These are phyloP conservation scores for Patellifolia procumbens DNA, from an alignment of 179 eudicot genomes.

Conservation along the genomic window DNA sequence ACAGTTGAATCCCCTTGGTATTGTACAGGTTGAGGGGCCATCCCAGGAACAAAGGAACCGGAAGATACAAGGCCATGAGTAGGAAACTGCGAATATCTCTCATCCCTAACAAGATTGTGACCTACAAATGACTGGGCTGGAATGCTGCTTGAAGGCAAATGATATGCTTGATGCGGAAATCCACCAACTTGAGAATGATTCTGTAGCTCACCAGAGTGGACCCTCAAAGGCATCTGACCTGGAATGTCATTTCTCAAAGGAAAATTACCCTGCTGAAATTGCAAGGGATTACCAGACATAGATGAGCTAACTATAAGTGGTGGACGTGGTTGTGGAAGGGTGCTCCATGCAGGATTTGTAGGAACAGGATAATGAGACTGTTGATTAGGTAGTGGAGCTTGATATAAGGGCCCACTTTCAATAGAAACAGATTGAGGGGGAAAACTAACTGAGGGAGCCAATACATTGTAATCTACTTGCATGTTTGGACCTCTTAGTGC, in stretches of 20 bases:
- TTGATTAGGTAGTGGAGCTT: constrained; percentile 42
- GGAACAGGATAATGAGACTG: constrained; percentile 48
- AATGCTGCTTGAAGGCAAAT: constrained; percentile 36
- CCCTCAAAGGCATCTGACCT: constrained; percentile 38
- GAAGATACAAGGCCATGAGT: constrained; percentile 32
- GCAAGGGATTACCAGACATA: constrained; percentile 37
- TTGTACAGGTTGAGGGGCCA: constrained; percentile 36
- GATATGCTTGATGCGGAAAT: constrained; percentile 39
- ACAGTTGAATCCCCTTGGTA: constrained; percentile 39
- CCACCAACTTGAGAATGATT: constrained; percentile 45
- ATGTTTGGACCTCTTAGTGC: constrained; percentile 31
- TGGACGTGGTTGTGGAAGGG: constrained; percentile 46
- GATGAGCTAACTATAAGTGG: constrained; percentile 33
- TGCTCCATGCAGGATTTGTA: constrained; percentile 47
- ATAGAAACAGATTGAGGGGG: constrained; percentile 31
- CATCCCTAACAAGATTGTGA: constrained; percentile 35
- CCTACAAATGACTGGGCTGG: constrained; percentile 41
- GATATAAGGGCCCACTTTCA: constrained; percentile 41
- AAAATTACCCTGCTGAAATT: constrained; percentile 50
- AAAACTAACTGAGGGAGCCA: constrained; percentile 34
- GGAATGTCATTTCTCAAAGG: constrained; percentile 46
- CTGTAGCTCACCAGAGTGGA: constrained; percentile 37
- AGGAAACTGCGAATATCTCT: constrained; percentile 37
- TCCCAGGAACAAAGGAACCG: constrained; percentile 39
- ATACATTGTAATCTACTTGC: constrained; percentile 30